These are phyloP conservation scores for Microsporum audouinii DNA, from an alignment of 2,329 filamentous ascomycete genomes.

Conservation along the genomic window DNA sequence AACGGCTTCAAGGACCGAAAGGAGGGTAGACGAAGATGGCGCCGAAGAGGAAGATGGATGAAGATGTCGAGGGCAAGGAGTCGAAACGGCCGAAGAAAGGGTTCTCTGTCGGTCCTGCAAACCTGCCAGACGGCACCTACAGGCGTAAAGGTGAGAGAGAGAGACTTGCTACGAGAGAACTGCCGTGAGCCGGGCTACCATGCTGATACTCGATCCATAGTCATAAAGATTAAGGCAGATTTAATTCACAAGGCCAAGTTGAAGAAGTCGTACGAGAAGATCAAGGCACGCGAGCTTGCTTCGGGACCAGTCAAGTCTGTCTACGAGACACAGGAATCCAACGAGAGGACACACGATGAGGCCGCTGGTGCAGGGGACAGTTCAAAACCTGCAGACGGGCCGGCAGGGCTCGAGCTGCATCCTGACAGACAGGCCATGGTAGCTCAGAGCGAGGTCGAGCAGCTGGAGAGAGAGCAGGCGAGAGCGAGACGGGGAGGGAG, in stretches of 20 bases:
- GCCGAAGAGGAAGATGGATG: slow-evolving; percentile 14
- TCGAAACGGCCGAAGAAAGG: slow-evolving; percentile 47
- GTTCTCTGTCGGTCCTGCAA: slow-evolving; percentile 78
- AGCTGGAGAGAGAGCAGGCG: background rate
- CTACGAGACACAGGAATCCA: slow-evolving; percentile 22
- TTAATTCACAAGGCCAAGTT: slow-evolving; percentile 88
- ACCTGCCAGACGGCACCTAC: slow-evolving; percentile 82
- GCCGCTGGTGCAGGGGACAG: slow-evolving; percentile 15
- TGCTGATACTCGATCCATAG: slow-evolving; percentile 33
- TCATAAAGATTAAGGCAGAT: slow-evolving; percentile 77
- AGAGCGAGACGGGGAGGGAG: background rate
- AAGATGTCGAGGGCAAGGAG: slow-evolving; percentile 5
- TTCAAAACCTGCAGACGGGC: slow-evolving; percentile 19
- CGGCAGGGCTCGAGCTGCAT: slow-evolving; percentile 34
- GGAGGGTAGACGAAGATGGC: slow-evolving; percentile 6
- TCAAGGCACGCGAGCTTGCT: slow-evolving; percentile 53
- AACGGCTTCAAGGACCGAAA: background rate
- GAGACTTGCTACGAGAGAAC: background rate
- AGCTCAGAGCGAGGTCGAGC: slow-evolving; percentile 17
- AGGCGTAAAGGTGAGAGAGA: slow-evolving; percentile 56
- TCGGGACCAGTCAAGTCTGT: slow-evolving; percentile 24
- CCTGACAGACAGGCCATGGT: slow-evolving; percentile 51
- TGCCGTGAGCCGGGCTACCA: background rate
- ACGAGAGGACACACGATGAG: slow-evolving; percentile 21
- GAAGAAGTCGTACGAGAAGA: slow-evolving; percentile 82